Conservation (phyloP, 306 rosid genomes). For the Rosa multiflora region DNA sequence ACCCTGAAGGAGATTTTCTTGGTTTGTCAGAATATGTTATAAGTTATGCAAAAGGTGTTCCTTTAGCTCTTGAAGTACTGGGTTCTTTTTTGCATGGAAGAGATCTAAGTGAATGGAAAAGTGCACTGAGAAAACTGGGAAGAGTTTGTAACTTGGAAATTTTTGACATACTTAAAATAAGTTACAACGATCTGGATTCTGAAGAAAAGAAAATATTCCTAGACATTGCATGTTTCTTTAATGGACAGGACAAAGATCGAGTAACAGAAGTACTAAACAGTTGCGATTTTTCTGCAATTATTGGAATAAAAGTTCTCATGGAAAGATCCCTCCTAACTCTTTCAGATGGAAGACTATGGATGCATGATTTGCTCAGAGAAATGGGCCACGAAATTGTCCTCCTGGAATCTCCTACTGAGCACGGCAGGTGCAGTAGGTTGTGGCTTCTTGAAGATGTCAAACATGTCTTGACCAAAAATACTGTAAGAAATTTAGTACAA, state of each 20-base stretch:
- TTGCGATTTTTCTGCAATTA: constrained; percentile 14
- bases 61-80: background rate
- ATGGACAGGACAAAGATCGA: constrained; percentile 7
- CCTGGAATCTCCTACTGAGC: background rate
- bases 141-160: background rate
- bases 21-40: background rate
- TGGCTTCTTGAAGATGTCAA: constrained; percentile 19
- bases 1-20: background rate
- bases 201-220: background rate
- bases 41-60: background rate
- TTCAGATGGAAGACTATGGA: constrained; percentile 1
- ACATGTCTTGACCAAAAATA: constrained; percentile 5
- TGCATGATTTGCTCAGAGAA: constrained; percentile 27
- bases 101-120: background rate
- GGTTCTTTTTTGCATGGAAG: background rate
- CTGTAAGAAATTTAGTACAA: background rate
- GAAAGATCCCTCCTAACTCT: constrained; percentile 12
- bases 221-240: constrained; percentile 22
- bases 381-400: constrained; percentile 18
- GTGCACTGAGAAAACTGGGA: background rate
- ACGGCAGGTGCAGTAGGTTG: constrained; percentile 9
- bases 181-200: background rate
- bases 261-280: constrained; percentile 5
- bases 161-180: background rate
- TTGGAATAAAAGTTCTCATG: constrained; percentile 16